Evolutionary conservation across 805 yeast genomes (phyloP), one percentile per base, ranked within the genome.

Genomic region (Saturnispora besseyi): DNA sequence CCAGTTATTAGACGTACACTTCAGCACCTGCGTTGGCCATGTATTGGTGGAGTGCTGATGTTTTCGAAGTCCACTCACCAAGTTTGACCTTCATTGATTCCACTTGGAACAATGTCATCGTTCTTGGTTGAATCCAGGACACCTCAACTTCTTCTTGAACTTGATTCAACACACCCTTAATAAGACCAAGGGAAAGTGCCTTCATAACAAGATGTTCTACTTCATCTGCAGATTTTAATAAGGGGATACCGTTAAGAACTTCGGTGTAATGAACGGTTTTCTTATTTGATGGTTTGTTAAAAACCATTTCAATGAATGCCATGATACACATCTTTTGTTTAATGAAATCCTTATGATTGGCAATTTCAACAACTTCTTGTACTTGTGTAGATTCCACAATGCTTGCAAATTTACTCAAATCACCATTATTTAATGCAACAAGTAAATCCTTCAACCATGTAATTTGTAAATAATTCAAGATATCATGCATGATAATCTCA

Each of bases 61-160:
- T 97, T 58, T 82, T 82, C 49, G 66, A 64, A 58, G 85, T 83
- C 99, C 99, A 93, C 46, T 73, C 74, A 28, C 73, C 73, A 62
- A 93, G 76, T 59, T 86, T 84, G 47, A 75, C 73, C 56, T 81
- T 80, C 85, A 93, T 87, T 41, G 75, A 74, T 51, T 74, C 77
- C 51, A 91, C 84, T 72, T 93, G 99, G 41, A 78, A 78, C 55
- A 73, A 74, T 61, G 87, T 87, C 76, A 93, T 83, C 49, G 89
- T 87, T 61, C 98, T 77, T 52, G 99, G 98, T 73, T 93, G 98
- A 54, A 91, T 83, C 99, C 99, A 93, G 28, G 85, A 81, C 44
- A 93, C 81, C 32, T 84, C 81, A 50, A 93, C 85, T 12, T 83
- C 71, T 64, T 83, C 79, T 45, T 79, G 78, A 41, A 89, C 87